Base-by-base conservation (phyloP, 345 rosid genomes). In the Hevea brasiliensis region DNA sequence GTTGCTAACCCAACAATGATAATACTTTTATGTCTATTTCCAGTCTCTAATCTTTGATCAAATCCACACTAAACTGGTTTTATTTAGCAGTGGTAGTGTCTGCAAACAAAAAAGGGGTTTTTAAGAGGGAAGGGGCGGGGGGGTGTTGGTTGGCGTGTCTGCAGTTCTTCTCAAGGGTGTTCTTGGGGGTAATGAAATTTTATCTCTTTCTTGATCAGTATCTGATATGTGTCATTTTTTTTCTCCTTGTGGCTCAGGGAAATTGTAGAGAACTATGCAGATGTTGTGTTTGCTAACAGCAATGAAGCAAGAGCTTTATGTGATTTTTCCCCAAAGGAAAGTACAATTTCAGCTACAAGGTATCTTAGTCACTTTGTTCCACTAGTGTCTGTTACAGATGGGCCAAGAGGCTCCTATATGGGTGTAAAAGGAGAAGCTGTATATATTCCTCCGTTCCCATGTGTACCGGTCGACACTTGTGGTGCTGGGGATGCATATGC, bases 401-500 rank as follows among this genome's bases (percentile, higher is more conserved):
- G 98, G 40, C 90, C 83, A n/a, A 87, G 80, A 75, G 97, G 98
- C 11, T 92, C 98, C 37, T 92, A 92, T 76, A 86, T 94, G 50
- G 98, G 98, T 21, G 89, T 90, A 7, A 94, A 90, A 84, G 98
- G 98, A 81, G 98, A 94, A 82, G 97, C 97, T 64, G 83, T 92
- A 78, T 94, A 85, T 81, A 77, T 94, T 54, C 91, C 97, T 69
- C 97, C 97, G 29, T 86, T 90, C 8, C 92, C 92, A 27, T 92
- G 97, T 60, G 85, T 85, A 35, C 97, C 95, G 0, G 76, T 87
- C 15, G 98, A 92, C 76, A 92, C 97, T 0, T 90, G 98, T 61
- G 97, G 98, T 61, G 97, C 97, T 0, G 98, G 98, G 64, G 97
- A 94, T 74, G 97, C 97, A 7, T 94, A 90, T 21, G 97, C 98